Percentiles rank a stretch among this genome's conserved stretches.
Evolutionary conservation across 495 filamentous ascomycete genomes (phyloP).

Genomic region (Talaromyces liani): DNA sequence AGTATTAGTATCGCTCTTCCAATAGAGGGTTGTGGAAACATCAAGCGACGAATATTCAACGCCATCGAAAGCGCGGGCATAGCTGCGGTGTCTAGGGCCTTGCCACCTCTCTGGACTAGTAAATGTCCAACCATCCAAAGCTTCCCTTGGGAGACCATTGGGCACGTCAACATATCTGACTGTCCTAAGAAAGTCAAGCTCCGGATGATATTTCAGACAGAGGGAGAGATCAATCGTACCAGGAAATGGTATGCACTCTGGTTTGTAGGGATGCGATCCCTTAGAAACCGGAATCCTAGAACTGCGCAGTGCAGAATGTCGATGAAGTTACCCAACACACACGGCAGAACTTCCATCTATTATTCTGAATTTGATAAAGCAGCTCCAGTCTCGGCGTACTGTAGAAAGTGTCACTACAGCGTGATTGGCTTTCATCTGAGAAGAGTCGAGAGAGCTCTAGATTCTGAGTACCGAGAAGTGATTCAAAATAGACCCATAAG

Average conservation of each 20-base stretch:
- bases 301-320: not conserved
- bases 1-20: not conserved
- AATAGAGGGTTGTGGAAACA: not conserved
- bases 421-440: not conserved
- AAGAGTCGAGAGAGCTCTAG: not conserved
- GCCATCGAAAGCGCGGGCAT: not conserved
- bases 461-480: not conserved
- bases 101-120: not conserved
- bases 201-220: not conserved
- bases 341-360: not conserved
- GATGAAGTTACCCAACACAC: not conserved
- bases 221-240: not conserved
- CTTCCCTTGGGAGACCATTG: not conserved
- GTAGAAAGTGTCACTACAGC: not conserved
- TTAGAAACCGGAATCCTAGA: not conserved
- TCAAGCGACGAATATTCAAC: not conserved
- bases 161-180: not conserved
- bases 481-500: not conserved
- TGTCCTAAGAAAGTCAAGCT: not conserved
- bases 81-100: not conserved
- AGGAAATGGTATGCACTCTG: not conserved
- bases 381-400: not conserved
- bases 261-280: not conserved
- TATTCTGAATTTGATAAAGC: not conserved
- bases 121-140: not conserved